Evolutionary conservation across 306 rosid genomes (phyloP).

Genomic region (Quercus ilex): DNA sequence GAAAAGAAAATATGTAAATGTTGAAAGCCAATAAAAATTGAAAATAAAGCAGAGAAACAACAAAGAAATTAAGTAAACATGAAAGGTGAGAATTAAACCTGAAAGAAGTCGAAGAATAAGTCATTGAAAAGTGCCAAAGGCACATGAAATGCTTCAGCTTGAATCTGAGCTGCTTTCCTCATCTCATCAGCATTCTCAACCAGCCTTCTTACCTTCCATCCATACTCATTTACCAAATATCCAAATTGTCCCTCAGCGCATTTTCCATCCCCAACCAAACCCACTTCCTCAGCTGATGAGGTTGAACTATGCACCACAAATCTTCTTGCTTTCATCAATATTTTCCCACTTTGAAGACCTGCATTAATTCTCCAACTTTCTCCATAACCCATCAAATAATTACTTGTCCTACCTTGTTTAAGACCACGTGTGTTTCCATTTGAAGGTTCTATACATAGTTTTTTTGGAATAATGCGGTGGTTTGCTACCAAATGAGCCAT

Average conservation of each 20-base stretch:
- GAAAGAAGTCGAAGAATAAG: slow-evolving; percentile 68
- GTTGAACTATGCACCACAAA: slow-evolving; percentile 28
- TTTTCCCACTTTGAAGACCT: slow-evolving; percentile 6
- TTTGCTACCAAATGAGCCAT: slow-evolving; percentile 56
- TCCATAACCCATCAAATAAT: neutral
- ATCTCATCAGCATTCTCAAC: slow-evolving; percentile 55
- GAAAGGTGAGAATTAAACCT: slow-evolving; percentile 35
- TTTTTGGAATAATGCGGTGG: slow-evolving; percentile 31
- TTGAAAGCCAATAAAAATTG: too few relatives aligned
- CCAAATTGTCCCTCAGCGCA: slow-evolving; percentile 6
- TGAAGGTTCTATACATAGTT: slow-evolving; percentile 22
- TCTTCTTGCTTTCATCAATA: neutral
- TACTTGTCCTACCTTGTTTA: neutral
- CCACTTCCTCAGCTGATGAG: slow-evolving; percentile 31
- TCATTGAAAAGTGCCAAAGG: slow-evolving; percentile 61
- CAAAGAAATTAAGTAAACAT: neutral
- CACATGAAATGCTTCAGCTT: slow-evolving; percentile 78
- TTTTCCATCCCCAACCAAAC: slow-evolving; percentile 8
- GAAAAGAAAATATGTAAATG: too few relatives aligned
- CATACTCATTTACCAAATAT: slow-evolving; percentile 56
- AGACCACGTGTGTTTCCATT: neutral
- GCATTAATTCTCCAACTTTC: neutral
- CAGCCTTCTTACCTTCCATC: slow-evolving; percentile 74
- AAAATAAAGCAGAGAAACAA: too few relatives aligned
- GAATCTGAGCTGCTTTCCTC: slow-evolving; percentile 55